phyloP scores from a whole-genome alignment of 495 filamentous ascomycete species.

The Penicillium argentinense region DNA sequence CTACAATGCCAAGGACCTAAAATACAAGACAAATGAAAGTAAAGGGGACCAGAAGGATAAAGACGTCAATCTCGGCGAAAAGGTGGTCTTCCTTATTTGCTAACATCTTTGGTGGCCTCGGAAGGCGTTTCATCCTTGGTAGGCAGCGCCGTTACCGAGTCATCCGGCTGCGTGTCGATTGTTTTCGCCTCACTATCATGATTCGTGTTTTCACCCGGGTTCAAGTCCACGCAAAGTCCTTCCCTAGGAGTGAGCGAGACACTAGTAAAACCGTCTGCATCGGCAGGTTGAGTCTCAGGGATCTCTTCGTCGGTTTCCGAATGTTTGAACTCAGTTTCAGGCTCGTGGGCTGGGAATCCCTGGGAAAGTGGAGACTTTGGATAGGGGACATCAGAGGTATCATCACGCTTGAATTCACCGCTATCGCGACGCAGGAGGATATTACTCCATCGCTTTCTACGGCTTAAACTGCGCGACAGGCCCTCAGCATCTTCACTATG shows the following conservation, averaged over 20 bases:
- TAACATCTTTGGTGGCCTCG: neutral
- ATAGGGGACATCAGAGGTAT: conserved; percentile 14
- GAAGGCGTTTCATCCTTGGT: conserved; percentile 2
- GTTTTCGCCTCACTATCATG: neutral
- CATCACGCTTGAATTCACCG: conserved; percentile 35
- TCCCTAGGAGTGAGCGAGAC: conserved; percentile 19
- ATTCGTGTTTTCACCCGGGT: conserved; percentile 3
- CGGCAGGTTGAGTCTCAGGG: neutral
- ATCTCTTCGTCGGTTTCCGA: conserved; percentile 4
- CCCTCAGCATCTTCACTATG: conserved; percentile 30
- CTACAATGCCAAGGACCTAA: conserved; percentile 9
- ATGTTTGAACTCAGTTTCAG: neutral
- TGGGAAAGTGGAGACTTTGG: conserved; percentile 41
- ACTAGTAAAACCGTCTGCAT: conserved; percentile 22
- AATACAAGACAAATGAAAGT: neutral
- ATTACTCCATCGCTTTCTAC: conserved; percentile 48
- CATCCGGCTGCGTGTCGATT: neutral
- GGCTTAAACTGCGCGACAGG: conserved; percentile 40
- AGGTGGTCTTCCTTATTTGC: neutral
- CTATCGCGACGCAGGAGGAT: conserved; percentile 42
- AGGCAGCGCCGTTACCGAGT: conserved; percentile 6
- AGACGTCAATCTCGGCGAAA: neutral
- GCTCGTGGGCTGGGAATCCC: conserved; percentile 24
- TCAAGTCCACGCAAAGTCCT: conserved; percentile 11
- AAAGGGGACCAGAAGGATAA: neutral